These are phyloP conservation scores for Lactifluus subvellereus DNA, from an alignment of 768 basidiomycete genomes.

Conservation along the genomic window DNA sequence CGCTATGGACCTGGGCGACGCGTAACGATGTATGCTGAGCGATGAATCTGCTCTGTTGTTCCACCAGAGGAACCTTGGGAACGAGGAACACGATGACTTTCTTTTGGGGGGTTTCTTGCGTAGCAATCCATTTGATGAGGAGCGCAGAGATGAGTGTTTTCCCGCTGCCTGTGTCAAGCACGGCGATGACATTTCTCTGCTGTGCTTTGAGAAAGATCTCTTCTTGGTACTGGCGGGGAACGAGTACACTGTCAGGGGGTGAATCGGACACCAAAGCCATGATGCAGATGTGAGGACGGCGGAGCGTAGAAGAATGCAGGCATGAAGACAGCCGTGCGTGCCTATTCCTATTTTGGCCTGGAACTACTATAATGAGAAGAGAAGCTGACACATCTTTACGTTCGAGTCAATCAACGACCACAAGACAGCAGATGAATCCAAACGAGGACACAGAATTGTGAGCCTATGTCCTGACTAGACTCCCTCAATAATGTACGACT, in stretches of 20 bases:
- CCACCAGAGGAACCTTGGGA: conserved; percentile 79
- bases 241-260: conserved; percentile 19
- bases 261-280: conserved; percentile 8
- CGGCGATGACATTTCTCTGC: conserved; percentile 50
- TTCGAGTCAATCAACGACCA: too few species aligned
- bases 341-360: neutral
- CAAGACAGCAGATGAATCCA: conserved; percentile 53
- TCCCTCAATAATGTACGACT: conserved; percentile 12
- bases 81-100: conserved; percentile 77
- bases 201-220: conserved; percentile 50
- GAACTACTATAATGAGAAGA: neutral
- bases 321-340: neutral
- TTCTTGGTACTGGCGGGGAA: conserved; percentile 48
- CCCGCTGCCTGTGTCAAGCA: conserved; percentile 54
- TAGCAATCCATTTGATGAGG: conserved; percentile 70
- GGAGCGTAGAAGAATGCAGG: neutral
- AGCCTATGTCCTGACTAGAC: conserved; percentile 29
- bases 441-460: conserved; percentile 98
- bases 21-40: conserved; percentile 56
- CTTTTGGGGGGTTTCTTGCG: conserved; percentile 42
- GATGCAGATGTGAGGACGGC: neutral
- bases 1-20: conserved; percentile 65
- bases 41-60: conserved; percentile 73
- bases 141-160: conserved; percentile 56
- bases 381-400: neutral